Percentiles rank a stretch among this genome's conserved stretches.
Conservation (phyloP, 2,329 filamentous ascomycete species). For the Dothideomycetidae sp. region DNA sequence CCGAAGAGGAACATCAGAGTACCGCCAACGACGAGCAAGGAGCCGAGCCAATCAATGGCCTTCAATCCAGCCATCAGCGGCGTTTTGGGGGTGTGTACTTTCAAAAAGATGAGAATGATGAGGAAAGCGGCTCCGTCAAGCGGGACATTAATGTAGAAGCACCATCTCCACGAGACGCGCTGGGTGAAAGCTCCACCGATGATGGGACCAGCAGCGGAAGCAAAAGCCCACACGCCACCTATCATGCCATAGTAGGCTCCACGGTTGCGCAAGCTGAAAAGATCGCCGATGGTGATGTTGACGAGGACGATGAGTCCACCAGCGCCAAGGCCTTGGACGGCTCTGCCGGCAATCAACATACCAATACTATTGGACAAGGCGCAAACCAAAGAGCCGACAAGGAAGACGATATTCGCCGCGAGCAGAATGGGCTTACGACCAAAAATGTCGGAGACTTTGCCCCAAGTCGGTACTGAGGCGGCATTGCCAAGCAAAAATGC, state of each 20-base stretch:
- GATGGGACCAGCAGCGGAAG: constrained; percentile 50
- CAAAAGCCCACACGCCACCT: constrained; percentile 52
- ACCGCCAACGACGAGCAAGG: constrained; percentile 54
- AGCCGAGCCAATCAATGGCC: constrained; percentile 53
- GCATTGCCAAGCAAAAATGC: constrained; percentile 37
- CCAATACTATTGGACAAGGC: constrained; percentile 43
- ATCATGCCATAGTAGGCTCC: constrained; percentile 51
- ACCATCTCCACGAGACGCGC: constrained; percentile 50
- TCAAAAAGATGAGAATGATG: constrained; percentile 47
- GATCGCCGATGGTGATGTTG: constrained; percentile 49
- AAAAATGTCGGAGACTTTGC: constrained; percentile 53
- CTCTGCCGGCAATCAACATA: constrained; percentile 48
- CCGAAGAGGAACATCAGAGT: constrained; percentile 79
- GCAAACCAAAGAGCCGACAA: constrained; percentile 47
- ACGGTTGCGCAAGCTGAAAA: constrained; percentile 44
- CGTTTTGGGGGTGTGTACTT: constrained; percentile 53
- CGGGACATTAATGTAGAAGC: constrained; percentile 41
- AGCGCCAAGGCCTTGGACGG: constrained; percentile 49
- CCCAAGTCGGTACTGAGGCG: constrained; percentile 43
- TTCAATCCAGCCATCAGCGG: constrained; percentile 47
- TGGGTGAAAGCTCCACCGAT: constrained; percentile 54
- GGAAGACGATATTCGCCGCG: constrained; percentile 45
- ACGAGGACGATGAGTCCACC: constrained; percentile 50
- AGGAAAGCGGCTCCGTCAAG: constrained; percentile 45
- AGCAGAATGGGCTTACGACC: constrained; percentile 50